These are phyloP conservation scores for Miscanthus lutarioriparius DNA, from an alignment of 176 grass and related monocot species.

Conservation along the genomic window DNA sequence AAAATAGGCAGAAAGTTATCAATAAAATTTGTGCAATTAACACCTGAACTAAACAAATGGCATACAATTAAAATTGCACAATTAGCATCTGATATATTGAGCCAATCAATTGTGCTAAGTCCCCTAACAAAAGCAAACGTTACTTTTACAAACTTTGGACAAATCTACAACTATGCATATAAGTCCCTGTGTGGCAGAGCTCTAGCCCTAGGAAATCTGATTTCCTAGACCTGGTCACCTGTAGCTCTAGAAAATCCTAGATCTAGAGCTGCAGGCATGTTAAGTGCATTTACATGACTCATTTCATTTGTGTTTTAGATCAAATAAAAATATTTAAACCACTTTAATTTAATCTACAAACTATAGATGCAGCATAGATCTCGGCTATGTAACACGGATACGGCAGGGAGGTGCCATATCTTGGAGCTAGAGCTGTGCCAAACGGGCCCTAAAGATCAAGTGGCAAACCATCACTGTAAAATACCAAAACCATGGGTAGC, in stretches of 20 bases:
- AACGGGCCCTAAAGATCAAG: not conserved
- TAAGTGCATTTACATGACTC: not conserved
- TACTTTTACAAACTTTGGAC: constrained; percentile 2
- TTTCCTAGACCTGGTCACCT: not conserved
- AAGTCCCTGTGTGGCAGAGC: not conserved
- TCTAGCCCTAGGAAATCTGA: not conserved
- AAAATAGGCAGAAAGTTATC: constrained; percentile 34
- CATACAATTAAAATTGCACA: constrained; percentile 15
- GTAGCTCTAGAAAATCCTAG: not conserved
- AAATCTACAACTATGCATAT: constrained; percentile 5
- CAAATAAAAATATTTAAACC: not conserved
- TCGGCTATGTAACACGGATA: too few species aligned
- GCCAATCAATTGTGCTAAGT: constrained; percentile 1
- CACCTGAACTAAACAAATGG: constrained; percentile 5
- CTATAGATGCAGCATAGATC: not conserved
- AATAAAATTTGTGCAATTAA: not conserved
- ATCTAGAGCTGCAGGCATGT: not conserved
- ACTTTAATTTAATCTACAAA: not conserved
- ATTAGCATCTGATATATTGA: constrained; percentile 11
- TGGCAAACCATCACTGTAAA: not conserved
- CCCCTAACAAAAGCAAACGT: not conserved
- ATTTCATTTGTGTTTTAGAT: not conserved
- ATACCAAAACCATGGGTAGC: constrained; percentile 5
- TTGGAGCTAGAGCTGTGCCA: not conserved
- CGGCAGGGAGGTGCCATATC: too few species aligned